These are phyloP conservation scores for Chaetoscypha palmicola DNA, from an alignment of 2,329 filamentous ascomycete genomes.

Conservation along the genomic window DNA sequence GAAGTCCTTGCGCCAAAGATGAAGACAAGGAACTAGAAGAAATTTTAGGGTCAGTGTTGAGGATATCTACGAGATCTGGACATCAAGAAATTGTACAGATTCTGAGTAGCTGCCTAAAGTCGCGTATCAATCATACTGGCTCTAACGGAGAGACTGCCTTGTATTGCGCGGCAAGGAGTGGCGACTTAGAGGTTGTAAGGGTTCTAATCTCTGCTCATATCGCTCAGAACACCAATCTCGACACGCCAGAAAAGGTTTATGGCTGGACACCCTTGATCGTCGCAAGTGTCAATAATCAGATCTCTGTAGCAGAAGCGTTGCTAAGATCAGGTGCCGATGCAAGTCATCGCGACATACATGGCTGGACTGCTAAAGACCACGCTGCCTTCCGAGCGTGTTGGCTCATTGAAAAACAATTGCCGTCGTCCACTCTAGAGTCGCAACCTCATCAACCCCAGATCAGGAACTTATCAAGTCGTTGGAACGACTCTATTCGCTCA, in stretches of 20 bases:
- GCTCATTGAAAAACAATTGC: conserved; percentile 1
- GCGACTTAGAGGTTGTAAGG: conserved; percentile 2
- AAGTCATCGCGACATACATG: conserved; percentile 2
- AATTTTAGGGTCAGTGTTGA: not conserved
- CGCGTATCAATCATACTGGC: not conserved
- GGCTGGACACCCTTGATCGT: conserved; percentile 9
- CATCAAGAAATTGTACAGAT: not conserved
- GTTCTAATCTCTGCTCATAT: not conserved
- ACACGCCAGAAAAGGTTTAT: conserved; percentile 2
- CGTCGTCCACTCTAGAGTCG: not conserved
- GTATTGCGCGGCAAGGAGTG: conserved; percentile 8
- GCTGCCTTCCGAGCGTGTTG: conserved; percentile 5
- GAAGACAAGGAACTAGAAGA: not conserved
- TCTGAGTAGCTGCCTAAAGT: not conserved
- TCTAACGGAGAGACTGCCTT: conserved; percentile 9
- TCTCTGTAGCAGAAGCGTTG: not conserved
- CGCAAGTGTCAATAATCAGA: conserved; percentile 4
- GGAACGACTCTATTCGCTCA: not conserved
- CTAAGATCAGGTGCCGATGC: conserved; percentile 2
- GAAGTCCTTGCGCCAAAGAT: not conserved
- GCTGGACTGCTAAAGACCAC: conserved; percentile 8
- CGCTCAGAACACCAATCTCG: not conserved
- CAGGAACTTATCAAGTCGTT: conserved; percentile 1
- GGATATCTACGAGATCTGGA: not conserved
- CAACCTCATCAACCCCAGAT: not conserved